These are phyloP conservation scores for Cladorrhinum sp. DNA, from an alignment of 2,329 filamentous ascomycete species.

Conservation along the genomic window DNA sequence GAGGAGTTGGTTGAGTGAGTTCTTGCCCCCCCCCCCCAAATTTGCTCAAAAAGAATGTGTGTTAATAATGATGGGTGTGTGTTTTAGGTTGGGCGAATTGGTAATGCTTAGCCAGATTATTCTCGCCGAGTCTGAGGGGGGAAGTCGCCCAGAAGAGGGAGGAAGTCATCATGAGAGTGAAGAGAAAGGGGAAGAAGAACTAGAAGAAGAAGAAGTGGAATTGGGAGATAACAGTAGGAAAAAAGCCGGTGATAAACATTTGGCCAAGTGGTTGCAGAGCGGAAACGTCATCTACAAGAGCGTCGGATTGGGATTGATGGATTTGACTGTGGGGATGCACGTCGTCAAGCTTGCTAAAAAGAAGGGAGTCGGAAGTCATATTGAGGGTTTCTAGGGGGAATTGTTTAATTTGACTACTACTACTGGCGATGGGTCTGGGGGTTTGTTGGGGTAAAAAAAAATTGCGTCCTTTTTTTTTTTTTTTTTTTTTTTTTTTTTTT, in stretches of 20 bases:
- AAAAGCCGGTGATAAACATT: slow-evolving; percentile 33
- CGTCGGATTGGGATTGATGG: slow-evolving; percentile 65
- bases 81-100: slow-evolving; percentile 68
- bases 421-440: background rate
- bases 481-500: background rate
- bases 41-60: too few species aligned
- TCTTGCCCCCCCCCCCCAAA: background rate
- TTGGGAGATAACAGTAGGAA: background rate
- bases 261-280: slow-evolving; percentile 54
- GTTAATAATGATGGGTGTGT: too few species aligned
- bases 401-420: background rate
- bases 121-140: slow-evolving; percentile 26
- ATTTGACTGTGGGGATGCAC: slow-evolving; percentile 59
- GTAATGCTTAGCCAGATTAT: slow-evolving; percentile 54
- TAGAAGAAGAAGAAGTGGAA: slow-evolving; percentile 43
- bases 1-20: slow-evolving; percentile 75
- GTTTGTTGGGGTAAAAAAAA: background rate
- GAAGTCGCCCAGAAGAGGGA: too few species aligned
- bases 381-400: slow-evolving; percentile 48
- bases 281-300: slow-evolving; percentile 69
- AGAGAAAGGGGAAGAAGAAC: slow-evolving; percentile 1
- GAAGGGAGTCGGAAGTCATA: slow-evolving; percentile 51
- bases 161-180: too few species aligned
- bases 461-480: background rate
- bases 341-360: slow-evolving; percentile 54